Evolutionary conservation across 306 rosid genomes (phyloP).

Genomic region (Corylus heterophylla): DNA sequence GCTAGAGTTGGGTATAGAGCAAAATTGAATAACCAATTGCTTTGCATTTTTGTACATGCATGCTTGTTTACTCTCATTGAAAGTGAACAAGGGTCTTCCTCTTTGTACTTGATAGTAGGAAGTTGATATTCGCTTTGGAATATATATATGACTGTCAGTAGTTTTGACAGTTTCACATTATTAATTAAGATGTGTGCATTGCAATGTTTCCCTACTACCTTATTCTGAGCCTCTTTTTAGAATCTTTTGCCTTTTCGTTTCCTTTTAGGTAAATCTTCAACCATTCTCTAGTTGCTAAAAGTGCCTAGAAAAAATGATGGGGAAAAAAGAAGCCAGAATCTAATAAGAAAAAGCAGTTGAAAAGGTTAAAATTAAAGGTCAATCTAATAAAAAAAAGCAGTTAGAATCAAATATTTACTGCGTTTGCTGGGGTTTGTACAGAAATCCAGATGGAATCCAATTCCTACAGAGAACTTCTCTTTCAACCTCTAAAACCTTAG

Average conservation of each 20-base stretch:
- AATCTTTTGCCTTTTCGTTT: background rate
- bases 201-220: background rate
- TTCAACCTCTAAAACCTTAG: background rate
- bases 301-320: background rate
- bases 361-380: background rate
- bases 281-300: background rate
- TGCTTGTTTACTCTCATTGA: conserved; percentile 18
- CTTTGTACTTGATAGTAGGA: conserved; percentile 1
- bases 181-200: background rate
- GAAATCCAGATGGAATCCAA: background rate
- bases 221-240: background rate
- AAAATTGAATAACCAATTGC: conserved; percentile 42
- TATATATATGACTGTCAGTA: background rate
- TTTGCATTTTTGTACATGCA: conserved; percentile 37
- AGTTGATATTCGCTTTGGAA: background rate
- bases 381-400: background rate
- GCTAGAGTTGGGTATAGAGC: conserved; percentile 4
- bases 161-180: background rate
- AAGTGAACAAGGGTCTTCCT: conserved; percentile 5
- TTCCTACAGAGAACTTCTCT: background rate
- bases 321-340: background rate
- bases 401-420: background rate
- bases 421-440: background rate
- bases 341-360: background rate
- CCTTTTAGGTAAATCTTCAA: background rate